Evolutionary conservation across 208 protist species (phyloP).

Genomic region (Phytomonas sp.): DNA sequence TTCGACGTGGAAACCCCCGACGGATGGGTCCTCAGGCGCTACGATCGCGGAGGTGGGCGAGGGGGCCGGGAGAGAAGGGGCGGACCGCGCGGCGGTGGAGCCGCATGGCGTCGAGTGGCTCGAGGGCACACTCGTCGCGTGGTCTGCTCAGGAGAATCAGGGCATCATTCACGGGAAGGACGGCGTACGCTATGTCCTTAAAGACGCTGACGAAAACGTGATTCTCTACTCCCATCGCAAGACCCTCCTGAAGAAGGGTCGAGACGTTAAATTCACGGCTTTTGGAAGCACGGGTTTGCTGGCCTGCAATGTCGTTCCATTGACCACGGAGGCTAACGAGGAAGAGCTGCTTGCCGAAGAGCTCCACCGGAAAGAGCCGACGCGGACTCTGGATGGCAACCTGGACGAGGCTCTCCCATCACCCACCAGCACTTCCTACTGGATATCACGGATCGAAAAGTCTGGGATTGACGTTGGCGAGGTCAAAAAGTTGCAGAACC

Average conservation of each 20-base stretch:
- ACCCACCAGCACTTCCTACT: constrained; percentile 82
- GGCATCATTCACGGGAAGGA: constrained; percentile 77
- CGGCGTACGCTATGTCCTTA: constrained; percentile 65
- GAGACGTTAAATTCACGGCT: constrained; percentile 61
- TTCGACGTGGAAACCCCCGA: not conserved
- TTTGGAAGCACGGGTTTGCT: constrained; percentile 54
- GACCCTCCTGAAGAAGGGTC: constrained; percentile 46
- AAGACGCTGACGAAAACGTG: constrained; percentile 65
- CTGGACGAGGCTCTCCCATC: constrained; percentile 75
- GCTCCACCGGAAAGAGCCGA: constrained; percentile 33
- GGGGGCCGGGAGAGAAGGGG: constrained; percentile 9
- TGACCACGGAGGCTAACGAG: constrained; percentile 56
- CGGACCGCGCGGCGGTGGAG: constrained; percentile 18
- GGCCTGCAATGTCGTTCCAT: constrained; percentile 57
- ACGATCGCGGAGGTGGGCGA: constrained; percentile 5
- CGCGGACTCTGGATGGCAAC: constrained; percentile 56
- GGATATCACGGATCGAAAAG: constrained; percentile 76
- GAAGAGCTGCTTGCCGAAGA: constrained; percentile 35
- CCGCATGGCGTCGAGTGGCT: constrained; percentile 37
- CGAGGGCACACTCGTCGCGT: constrained; percentile 62
- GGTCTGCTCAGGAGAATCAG: constrained; percentile 64
- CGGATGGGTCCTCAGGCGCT: not conserved
- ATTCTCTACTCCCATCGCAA: constrained; percentile 40
- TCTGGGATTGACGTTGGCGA: constrained; percentile 78
- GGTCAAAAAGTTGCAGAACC: constrained; percentile 66